Evolutionary conservation across 2,329 filamentous ascomycete species (phyloP), one percentile per base, ranked within the genome.

Genomic region (Aspergillus sclerotialis): DNA sequence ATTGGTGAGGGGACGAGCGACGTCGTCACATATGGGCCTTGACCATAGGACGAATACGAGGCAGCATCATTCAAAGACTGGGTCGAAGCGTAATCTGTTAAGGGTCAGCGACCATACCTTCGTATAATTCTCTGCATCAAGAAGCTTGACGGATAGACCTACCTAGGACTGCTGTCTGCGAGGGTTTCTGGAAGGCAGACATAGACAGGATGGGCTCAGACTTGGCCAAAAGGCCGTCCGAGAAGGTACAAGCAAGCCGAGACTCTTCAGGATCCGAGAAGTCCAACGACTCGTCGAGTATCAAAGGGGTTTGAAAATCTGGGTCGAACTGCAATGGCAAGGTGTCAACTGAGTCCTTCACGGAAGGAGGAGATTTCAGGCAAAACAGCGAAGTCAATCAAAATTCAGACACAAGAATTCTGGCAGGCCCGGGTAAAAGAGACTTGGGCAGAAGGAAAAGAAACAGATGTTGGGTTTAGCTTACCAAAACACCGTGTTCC

Each of bases 141-240:
- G 25, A 15, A 33, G 17, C 17, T 34, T 18, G 12, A 21, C 14
- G 23, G 24, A 21, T 33, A 34, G 40, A 80, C 86, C 69, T 70
- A 93, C 88, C 84, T 66, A 90, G 83, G 69, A 89, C 76, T 61
- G 82, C 82, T 62, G 82, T 73, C 64, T 80, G 72, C 61, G 83
- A 78, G 39, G 78, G 66, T 67, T 93, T 94, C 56, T 74, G 72
- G 72, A 87, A 89, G 65, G 81, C 81, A 63, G 84, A 82, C 83
- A 89, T 89, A 65, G 82, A 79, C 66, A 84, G 68, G 53, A 79
- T 65, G 68, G 77, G 65, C 70, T 77, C 71, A 63, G 68, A 66
- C 60, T 69, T 72, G 64, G 68, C 68, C 63, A 67, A 60, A 44
- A 69, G 66, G 67, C 69, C 69, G 58, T 66, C 65, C 55, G 69